Base-by-base conservation (phyloP, 805 yeast genomes). In the Myxozyma monticola region DNA sequence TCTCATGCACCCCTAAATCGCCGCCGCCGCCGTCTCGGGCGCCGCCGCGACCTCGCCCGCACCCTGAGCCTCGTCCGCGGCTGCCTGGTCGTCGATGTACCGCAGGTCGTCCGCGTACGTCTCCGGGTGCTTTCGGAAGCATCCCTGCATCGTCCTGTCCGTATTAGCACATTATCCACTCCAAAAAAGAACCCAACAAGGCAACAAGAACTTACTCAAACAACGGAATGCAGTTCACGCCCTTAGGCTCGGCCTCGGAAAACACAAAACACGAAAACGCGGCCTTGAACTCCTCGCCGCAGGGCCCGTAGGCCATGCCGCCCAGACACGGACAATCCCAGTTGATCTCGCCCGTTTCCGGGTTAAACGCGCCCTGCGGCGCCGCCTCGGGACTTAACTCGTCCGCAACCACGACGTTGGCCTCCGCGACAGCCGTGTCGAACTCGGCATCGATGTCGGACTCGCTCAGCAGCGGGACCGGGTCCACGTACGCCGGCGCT, bases 311-410 rank as follows among this genome's bases (percentile, higher is more conserved):
- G 28, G 99, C 98, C 97, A 93, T 88, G 36, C 99, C 99, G 29
- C 98, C 99, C 42, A 93, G 75, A 70, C 98, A 91, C n/a, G 99
- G 98, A 70, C 99, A 93, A 66, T 93, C 98, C 99, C 99, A 93
- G 79, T 93, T 91, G 71, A 93, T 93, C 68, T 91, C 98, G 26
- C 99, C 99, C 2, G 99, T 93, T 64, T 87, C 96, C 26, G 97
- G 97, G 72, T 91, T 81, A 71, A 81, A 91, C 3, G 98, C 96
- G 33, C 88, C 65, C 18, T n/a, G n/a, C n/a, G n/a, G n/a, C n/a
- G n/a, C n/a, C n/a, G n/a, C n/a, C n/a, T n/a, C n/a, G n/a, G n/a
- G n/a, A n/a, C n/a, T n/a, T n/a, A n/a, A n/a, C n/a, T n/a, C n/a
- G n/a, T n/a, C n/a, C n/a, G n/a, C n/a, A n/a, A n/a, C n/a, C n/a